Base-by-base conservation (phyloP, 495 filamentous ascomycete species). In the Xylaria sp. region DNA sequence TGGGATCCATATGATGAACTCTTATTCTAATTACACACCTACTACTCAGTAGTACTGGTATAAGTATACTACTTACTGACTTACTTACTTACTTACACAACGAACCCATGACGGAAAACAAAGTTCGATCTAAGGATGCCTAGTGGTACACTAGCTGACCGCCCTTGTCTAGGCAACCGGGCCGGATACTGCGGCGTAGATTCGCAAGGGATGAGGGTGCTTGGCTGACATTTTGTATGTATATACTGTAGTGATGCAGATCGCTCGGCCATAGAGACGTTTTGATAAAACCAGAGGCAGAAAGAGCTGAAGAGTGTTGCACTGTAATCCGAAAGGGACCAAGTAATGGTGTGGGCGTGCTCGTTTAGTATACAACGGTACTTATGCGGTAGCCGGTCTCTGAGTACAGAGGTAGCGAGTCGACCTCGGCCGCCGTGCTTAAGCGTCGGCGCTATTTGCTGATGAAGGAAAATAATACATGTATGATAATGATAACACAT, bases 251-350 rank as follows among this genome's bases (percentile, higher is more conserved):
- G 15, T 12, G 57, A 24, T 59, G 68, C 61, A 65, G 59, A 65
- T 70, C 61, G 59, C 35, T 53, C 48, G 61, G 59, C 48, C 17
- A 64, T 35, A 65, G 46, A 65, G 59, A 64, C 68, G 33, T 52
- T 68, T 44, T 33, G 12, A 68, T 68, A 62, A 15, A 37, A 53
- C 9, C 33, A 53, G n/a, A 70, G 58, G 24, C 2, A 46, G 24
- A 29, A 1, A 70, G 24, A 65, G 48, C 48, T 57, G 68, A 70
- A 57, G 40, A 46, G 68, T 37, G 68, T 70, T 64, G 37, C 61
- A 70, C 61, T 19, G 48, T 50, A 11, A 64, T 57, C 59, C 61
- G 5, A 70, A 70, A 64, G 37, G 3, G 68, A 43, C 26, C 43
- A 58, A 17, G 61, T 68, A 48, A 33, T 17, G 11, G 53, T n/a